Evolutionary conservation across 192 early-diverging fungal genomes (phyloP), one percentile per base, ranked within the genome.

Genomic region (Gigaspora rosea): DNA sequence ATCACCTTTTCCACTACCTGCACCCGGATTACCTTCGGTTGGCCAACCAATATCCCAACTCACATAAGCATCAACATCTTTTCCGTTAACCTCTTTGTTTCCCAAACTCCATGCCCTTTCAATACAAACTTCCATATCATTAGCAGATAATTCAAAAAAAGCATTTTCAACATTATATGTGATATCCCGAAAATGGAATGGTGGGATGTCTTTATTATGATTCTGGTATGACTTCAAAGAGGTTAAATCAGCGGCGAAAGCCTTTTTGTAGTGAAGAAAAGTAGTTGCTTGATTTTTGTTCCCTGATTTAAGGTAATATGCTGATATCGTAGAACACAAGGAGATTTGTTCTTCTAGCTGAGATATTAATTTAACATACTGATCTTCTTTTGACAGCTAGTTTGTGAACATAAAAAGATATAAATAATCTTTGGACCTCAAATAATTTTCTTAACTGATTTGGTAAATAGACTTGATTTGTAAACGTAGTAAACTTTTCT

Each of bases 11-110:
- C 86, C 90, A 49, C 86, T 79, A 4, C 84, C 76, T 52, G 85
- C 82, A 8, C 82, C 83, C 4, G 85, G 67, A 59, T 81, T 80
- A 63, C 86, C 85, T 63, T 89, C 87, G 10, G 83, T 79, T 16
- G 91, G 92, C 92, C 92, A 93, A n/a, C 92, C 93, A 13, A 93
- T 62, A 82, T 95, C 92, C 86, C 86, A 95, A 13, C 77, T 72
- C 9, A 93, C 91, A 78, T 85, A 91, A 9, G 86, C 84, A 9
- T 93, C 91, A 59, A 95, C 81, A 58, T 91, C 88, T 67, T 80
- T 75, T 12, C 80, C 70, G 13, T 84, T 79, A 0, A 91, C 85
- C 20, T 88, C 90, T 75, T 85, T 80, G 3, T 79, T 85, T 8
- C 79, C 81, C 35, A 94, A 54, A 74, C 91, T 88, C 62, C 78